Conservation (phyloP, 768 basidiomycete species). For the Mrakia blollopis region DNA sequence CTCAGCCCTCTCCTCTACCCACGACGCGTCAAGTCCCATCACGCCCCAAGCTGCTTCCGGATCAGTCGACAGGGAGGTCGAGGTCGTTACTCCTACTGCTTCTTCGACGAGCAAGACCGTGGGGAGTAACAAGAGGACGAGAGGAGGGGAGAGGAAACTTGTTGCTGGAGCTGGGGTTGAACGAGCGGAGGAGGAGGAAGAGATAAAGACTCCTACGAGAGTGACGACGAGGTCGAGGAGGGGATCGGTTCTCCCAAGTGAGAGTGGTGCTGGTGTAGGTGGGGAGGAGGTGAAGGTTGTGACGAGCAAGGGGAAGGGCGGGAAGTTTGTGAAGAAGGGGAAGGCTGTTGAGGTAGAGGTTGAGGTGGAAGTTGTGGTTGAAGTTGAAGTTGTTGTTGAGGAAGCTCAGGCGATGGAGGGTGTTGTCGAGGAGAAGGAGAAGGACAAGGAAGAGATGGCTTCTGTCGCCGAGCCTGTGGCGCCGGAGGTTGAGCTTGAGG, state of each 20-base stretch:
- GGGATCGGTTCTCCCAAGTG: background rate
- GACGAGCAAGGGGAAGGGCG: background rate
- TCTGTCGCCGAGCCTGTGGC: background rate
- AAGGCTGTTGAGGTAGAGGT: background rate
- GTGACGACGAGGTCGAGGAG: background rate
- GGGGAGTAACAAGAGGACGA: background rate
- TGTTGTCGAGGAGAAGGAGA: background rate
- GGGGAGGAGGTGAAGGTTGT: background rate
- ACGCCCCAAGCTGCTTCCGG: background rate
- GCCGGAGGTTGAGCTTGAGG: slow-evolving; percentile 1
- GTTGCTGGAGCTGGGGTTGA: background rate
- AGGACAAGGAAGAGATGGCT: too few relatives aligned
- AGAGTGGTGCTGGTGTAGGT: too few relatives aligned
- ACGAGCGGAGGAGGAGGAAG: background rate
- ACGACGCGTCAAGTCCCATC: background rate
- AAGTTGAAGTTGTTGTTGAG: too few relatives aligned
- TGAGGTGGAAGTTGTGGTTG: background rate
- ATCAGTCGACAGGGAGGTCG: background rate
- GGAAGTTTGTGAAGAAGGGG: background rate
- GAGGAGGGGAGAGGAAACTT: background rate
- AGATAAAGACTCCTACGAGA: background rate
- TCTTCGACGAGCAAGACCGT: too few relatives aligned
- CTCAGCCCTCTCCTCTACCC: background rate
- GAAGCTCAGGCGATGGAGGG: too few relatives aligned
- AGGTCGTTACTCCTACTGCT: background rate